phyloP scores from a whole-genome alignment of 352 stramenopile genomes.

The Globisporangium splendens region DNA sequence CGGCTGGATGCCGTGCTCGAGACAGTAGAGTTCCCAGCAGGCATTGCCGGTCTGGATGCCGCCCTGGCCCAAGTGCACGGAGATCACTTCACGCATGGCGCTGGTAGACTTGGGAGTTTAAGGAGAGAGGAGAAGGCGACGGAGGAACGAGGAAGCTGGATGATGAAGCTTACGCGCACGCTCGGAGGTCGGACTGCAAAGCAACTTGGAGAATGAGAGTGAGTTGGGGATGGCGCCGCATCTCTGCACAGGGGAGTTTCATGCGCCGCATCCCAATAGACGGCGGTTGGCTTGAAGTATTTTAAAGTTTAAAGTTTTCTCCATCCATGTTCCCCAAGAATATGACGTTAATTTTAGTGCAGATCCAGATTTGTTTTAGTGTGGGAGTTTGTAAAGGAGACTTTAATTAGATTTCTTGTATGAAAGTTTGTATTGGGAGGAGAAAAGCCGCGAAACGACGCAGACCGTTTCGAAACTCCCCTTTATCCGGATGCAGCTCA shows the following conservation, averaged over 20 bases:
- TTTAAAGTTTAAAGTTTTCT: no score
- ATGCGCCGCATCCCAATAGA: no score
- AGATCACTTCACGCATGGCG: constrained; percentile 78
- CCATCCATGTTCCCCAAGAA: no score
- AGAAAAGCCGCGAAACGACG: background rate
- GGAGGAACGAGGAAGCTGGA: constrained; percentile 46
- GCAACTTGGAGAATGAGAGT: constrained; percentile 10
- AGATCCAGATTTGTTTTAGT: no score
- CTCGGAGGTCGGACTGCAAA: background rate
- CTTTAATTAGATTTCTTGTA: background rate
- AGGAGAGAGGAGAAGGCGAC: background rate
- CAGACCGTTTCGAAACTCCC: background rate
- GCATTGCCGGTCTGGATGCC: constrained; percentile 86
- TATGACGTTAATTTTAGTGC: no score
- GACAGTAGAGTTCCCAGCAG: constrained; percentile 85
- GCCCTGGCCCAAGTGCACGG: constrained; percentile 84
- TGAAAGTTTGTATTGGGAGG: background rate
- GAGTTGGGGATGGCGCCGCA: no score
- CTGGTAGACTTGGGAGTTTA: background rate
- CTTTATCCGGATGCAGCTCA: background rate
- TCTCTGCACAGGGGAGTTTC: no score
- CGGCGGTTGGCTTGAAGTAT: no score
- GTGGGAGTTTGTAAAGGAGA: no score
- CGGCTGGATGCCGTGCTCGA: constrained; percentile 89
- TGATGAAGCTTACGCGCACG: constrained; percentile 68